phyloP scores from a whole-genome alignment of 116 monocot genomes.

The Zostera marina region DNA sequence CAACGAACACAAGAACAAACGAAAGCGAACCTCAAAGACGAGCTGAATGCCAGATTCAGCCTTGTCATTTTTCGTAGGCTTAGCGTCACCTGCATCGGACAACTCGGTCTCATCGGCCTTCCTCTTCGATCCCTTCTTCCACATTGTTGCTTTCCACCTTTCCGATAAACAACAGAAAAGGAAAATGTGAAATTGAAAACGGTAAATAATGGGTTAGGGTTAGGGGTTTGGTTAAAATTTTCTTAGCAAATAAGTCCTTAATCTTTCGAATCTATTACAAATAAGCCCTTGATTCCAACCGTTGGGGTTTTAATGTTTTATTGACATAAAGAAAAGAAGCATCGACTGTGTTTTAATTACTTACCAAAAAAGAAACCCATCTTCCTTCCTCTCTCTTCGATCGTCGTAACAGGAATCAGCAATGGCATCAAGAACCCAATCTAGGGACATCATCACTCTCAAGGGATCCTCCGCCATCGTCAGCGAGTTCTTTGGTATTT shows the following conservation, averaged over 20 bases:
- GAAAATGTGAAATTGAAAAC: no score
- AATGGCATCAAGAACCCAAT: conserved; percentile 70
- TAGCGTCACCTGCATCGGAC: not conserved
- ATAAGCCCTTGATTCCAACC: no score
- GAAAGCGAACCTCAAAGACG: conserved; percentile 47
- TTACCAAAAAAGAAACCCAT: not conserved
- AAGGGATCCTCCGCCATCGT: conserved; percentile 91
- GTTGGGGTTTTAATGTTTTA: no score
- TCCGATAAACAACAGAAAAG: no score
- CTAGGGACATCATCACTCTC: conserved; percentile 95
- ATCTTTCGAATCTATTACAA: no score
- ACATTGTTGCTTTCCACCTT: conserved; percentile 14
- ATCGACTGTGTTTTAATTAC: no score
- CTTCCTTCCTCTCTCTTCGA: not conserved
- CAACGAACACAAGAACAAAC: not conserved
- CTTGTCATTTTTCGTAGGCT: conserved; percentile 14
- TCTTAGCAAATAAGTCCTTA: no score
- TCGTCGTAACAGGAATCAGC: not conserved
- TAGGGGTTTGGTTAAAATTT: no score
- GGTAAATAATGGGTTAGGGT: no score
- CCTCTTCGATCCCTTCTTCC: conserved; percentile 46
- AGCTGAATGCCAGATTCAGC: conserved; percentile 22
- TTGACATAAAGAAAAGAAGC: no score
- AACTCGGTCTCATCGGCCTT: conserved; percentile 3
- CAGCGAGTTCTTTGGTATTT: conserved; percentile 87